phyloP scores from a whole-genome alignment of 257 asterid genomes.

The Verbascum thapsus region DNA sequence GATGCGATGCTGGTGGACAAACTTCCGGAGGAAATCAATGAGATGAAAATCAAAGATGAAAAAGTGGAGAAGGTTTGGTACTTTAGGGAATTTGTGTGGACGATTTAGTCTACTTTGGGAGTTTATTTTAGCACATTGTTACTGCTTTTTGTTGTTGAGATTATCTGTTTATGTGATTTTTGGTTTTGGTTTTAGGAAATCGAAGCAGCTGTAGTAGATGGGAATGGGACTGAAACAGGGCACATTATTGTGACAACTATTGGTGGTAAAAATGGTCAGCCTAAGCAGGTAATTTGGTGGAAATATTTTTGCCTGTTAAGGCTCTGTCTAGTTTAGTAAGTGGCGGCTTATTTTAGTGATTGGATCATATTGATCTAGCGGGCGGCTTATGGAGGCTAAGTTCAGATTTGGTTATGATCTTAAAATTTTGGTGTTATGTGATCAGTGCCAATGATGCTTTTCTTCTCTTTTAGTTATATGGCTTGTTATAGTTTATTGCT shows the following conservation, averaged over 20 bases:
- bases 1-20: slow-evolving; percentile 74
- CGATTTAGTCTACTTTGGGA: background rate
- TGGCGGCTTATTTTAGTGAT: background rate
- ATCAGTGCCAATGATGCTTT: background rate
- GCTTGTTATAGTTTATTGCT: slow-evolving; percentile 10
- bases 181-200: slow-evolving; percentile 56
- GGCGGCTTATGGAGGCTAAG: background rate
- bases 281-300: slow-evolving; percentile 67
- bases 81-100: background rate
- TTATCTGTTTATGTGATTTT: background rate
- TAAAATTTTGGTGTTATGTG: background rate
- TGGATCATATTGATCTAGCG: background rate
- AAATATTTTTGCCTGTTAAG: background rate
- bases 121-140: background rate
- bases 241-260: slow-evolving; percentile 92
- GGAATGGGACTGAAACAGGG: slow-evolving; percentile 93
- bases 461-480: background rate
- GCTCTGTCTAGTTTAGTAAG: background rate
- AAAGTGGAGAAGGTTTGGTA: slow-evolving; percentile 71
- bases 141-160: background rate
- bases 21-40: slow-evolving; percentile 75
- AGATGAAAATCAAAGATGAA: slow-evolving; percentile 80
- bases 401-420: background rate
- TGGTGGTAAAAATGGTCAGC: slow-evolving; percentile 92
- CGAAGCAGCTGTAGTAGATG: slow-evolving; percentile 88